Conservation (phyloP, 1,284 basidiomycete genomes). For the Cryptococcus neoformans region DNA sequence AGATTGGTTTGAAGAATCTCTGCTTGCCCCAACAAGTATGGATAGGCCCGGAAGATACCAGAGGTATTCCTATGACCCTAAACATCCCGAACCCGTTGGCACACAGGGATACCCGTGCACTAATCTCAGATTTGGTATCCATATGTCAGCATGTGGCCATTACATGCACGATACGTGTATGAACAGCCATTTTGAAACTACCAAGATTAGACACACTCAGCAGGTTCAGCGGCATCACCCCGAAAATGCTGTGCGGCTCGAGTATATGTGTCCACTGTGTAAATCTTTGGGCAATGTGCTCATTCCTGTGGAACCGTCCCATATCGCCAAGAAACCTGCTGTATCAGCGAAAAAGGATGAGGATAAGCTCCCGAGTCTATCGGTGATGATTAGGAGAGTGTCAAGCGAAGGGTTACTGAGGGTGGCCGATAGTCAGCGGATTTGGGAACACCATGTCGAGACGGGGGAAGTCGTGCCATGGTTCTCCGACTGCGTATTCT, state of each 20-base stretch:
- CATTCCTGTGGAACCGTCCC: constrained; percentile 64
- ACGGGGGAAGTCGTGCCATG: constrained; percentile 47
- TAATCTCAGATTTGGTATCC: constrained; percentile 76
- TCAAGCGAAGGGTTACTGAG: constrained; percentile 42
- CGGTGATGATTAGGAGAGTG: constrained; percentile 42
- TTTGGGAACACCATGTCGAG: constrained; percentile 48
- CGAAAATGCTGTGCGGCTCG: constrained; percentile 84
- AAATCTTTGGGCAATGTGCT: constrained; percentile 95
- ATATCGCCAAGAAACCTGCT: constrained; percentile 15
- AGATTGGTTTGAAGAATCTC: constrained; percentile 68
- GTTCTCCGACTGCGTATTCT: constrained; percentile 42
- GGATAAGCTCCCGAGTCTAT: constrained; percentile 25
- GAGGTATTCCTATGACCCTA: constrained; percentile 18
- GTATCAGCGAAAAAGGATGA: constrained; percentile 17
- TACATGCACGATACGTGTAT: constrained; percentile 98
- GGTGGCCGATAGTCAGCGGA: constrained; percentile 42
- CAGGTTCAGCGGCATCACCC: constrained; percentile 94
- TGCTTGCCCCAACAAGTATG: constrained; percentile 63
- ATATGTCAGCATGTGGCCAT: constrained; percentile 89
- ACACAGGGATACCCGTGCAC: constrained; percentile 62
- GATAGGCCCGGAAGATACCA: constrained; percentile 55
- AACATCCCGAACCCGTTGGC: constrained; percentile 33
- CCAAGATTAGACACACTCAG: constrained; percentile 80
- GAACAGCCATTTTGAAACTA: constrained; percentile 80
- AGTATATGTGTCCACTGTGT: constrained; percentile 98